Evolutionary conservation across 306 rosid species (phyloP).

Genomic region (Lathyrus oleraceus): DNA sequence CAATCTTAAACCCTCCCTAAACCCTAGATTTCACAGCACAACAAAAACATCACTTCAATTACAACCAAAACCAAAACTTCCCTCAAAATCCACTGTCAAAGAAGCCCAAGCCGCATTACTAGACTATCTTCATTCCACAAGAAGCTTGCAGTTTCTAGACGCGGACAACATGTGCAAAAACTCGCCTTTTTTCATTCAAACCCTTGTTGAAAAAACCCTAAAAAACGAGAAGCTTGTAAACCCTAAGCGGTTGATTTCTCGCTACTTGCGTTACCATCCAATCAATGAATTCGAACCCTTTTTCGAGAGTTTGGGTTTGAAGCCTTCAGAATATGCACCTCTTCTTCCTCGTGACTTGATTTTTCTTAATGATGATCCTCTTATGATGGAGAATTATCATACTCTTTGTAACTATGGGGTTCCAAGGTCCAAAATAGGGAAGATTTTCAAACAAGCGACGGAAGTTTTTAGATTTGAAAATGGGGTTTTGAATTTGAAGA

Average conservation of each 20-base stretch:
- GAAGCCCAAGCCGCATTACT: slow-evolving; percentile 73
- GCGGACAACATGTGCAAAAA: slow-evolving; percentile 82
- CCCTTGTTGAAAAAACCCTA: slow-evolving; percentile 46
- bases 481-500: slow-evolving; percentile 59
- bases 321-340: slow-evolving; percentile 58
- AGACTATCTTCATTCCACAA: slow-evolving; percentile 71
- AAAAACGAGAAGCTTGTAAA: neutral
- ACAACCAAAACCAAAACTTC: neutral
- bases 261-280: slow-evolving; percentile 70
- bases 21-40: slow-evolving; percentile 49
- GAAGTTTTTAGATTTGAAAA: slow-evolving; percentile 46
- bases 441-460: slow-evolving; percentile 50
- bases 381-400: slow-evolving; percentile 63
- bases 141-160: slow-evolving; percentile 62
- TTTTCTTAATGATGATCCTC: slow-evolving; percentile 54
- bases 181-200: slow-evolving; percentile 58
- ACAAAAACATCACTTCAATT: slow-evolving; percentile 19
- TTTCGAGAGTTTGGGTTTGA: slow-evolving; percentile 79
- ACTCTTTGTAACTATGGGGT: slow-evolving; percentile 63
- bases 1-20: slow-evolving; percentile 38
- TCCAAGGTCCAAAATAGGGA: slow-evolving; percentile 56
- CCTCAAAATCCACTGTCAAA: slow-evolving; percentile 22
- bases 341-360: slow-evolving; percentile 63
- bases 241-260: slow-evolving; percentile 40
- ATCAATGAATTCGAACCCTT: slow-evolving; percentile 87